Percentiles rank a stretch among this genome's conserved stretches.
phyloP scores from a whole-genome alignment of 2,329 filamentous ascomycete species.

The Sclerotinia borealis region DNA sequence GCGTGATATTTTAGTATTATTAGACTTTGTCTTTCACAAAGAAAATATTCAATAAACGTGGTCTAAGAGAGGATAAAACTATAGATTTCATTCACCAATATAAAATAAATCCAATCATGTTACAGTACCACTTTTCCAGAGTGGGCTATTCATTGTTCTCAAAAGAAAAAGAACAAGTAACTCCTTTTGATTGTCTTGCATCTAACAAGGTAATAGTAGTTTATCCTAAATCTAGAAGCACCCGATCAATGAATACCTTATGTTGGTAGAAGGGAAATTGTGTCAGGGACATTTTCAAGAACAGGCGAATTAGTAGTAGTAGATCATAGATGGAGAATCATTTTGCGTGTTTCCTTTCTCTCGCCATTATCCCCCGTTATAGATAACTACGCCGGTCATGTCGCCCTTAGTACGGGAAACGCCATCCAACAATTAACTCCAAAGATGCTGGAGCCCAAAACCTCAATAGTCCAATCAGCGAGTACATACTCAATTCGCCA shows the following conservation, averaged over 20 bases:
- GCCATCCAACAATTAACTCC: not conserved
- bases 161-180: not conserved
- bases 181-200: not conserved
- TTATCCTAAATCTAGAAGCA: not conserved
- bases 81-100: not conserved
- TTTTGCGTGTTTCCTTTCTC: not conserved
- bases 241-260: not conserved
- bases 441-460: conserved; percentile 6
- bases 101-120: not conserved
- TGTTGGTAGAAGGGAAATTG: not conserved
- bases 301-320: not conserved
- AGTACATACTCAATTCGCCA: conserved; percentile 1
- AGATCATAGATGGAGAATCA: not conserved
- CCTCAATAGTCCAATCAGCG: not conserved
- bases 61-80: not conserved
- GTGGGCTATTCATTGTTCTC: not conserved
- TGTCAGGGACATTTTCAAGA: not conserved
- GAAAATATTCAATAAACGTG: not conserved
- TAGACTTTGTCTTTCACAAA: not conserved
- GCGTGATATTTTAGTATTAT: not conserved
- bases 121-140: not conserved
- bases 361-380: not conserved
- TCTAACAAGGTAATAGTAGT: not conserved
- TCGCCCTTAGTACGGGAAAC: not conserved
- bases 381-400: not conserved